Conservation (phyloP, 2,329 filamentous ascomycete species). For the Aureobasidium sp. region DNA sequence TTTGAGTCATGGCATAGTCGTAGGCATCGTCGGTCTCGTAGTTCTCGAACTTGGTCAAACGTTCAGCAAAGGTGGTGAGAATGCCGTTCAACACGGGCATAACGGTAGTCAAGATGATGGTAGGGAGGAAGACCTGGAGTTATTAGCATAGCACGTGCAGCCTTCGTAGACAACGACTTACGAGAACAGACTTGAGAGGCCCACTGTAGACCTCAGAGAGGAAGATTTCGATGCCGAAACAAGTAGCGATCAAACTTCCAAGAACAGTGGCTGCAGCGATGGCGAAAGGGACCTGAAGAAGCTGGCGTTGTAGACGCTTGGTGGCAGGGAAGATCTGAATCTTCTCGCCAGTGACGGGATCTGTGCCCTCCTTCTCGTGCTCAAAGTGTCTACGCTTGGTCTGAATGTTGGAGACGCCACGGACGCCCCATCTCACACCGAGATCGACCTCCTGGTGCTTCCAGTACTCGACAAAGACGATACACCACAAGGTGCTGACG, state of each 20-base stretch:
- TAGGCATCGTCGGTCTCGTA: constrained; percentile 83
- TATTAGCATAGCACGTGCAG: constrained; percentile 39
- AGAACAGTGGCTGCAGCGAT: constrained; percentile 64
- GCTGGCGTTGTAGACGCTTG: constrained; percentile 68
- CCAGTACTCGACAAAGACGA: constrained; percentile 92
- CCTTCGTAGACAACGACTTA: constrained; percentile 38
- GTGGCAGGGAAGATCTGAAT: constrained; percentile 67
- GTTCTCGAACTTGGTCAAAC: constrained; percentile 78
- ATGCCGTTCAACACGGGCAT: constrained; percentile 72
- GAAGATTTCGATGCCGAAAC: constrained; percentile 92
- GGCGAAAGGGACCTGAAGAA: constrained; percentile 80
- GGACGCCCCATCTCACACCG: constrained; percentile 80
- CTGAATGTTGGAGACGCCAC: constrained; percentile 75
- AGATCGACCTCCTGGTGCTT: constrained; percentile 87
- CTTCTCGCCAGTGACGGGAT: constrained; percentile 75
- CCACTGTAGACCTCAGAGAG: constrained; percentile 90
- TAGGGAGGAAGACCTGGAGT: constrained; percentile 65
- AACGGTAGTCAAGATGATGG: constrained; percentile 72
- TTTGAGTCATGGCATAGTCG: constrained; percentile 76
- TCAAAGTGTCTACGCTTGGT: constrained; percentile 69
- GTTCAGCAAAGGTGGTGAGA: constrained; percentile 68
- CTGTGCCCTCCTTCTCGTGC: constrained; percentile 68
- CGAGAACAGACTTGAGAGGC: constrained; percentile 76
- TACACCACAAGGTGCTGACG: constrained; percentile 75
- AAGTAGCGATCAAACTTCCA: constrained; percentile 74